Evolutionary conservation across 768 basidiomycete genomes (phyloP).

Genomic region (Amanita phalloides): DNA sequence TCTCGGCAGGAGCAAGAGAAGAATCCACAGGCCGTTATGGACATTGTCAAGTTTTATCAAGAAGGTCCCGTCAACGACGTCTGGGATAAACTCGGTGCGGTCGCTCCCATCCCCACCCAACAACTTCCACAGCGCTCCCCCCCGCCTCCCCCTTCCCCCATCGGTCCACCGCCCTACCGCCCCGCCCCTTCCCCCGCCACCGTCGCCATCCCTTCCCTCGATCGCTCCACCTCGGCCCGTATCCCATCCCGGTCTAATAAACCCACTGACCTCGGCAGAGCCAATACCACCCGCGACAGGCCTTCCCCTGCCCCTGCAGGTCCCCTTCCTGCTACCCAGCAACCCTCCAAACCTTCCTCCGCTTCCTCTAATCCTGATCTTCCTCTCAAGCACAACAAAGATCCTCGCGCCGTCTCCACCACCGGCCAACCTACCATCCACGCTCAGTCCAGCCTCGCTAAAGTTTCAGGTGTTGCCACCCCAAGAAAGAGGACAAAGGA

Average conservation of each 20-base stretch:
- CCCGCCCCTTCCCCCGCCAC: constrained; percentile 69
- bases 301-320: constrained; percentile 31
- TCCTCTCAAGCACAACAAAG: constrained; percentile 25
- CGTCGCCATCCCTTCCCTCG: constrained; percentile 55
- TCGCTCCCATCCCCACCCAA: constrained; percentile 20
- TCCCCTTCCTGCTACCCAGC: background rate
- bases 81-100: constrained; percentile 78
- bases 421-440: constrained; percentile 24
- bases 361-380: constrained; percentile 51
- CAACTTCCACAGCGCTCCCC: constrained; percentile 28
- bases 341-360: constrained; percentile 39
- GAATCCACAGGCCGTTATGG: constrained; percentile 96
- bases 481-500: constrained; percentile 84
- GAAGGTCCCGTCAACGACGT: constrained; percentile 63
- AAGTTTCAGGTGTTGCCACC: constrained; percentile 65
- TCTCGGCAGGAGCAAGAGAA: constrained; percentile 92
- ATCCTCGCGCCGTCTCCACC: background rate
- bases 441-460: constrained; percentile 58
- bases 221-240: constrained; percentile 83
- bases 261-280: constrained; percentile 42
- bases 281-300: constrained; percentile 60
- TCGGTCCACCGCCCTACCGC: constrained; percentile 51
- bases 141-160: constrained; percentile 32
- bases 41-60: constrained; percentile 98
- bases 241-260: constrained; percentile 45